Base-by-base conservation (phyloP, 495 filamentous ascomycete species). In the Aspergillus mulundensis region DNA sequence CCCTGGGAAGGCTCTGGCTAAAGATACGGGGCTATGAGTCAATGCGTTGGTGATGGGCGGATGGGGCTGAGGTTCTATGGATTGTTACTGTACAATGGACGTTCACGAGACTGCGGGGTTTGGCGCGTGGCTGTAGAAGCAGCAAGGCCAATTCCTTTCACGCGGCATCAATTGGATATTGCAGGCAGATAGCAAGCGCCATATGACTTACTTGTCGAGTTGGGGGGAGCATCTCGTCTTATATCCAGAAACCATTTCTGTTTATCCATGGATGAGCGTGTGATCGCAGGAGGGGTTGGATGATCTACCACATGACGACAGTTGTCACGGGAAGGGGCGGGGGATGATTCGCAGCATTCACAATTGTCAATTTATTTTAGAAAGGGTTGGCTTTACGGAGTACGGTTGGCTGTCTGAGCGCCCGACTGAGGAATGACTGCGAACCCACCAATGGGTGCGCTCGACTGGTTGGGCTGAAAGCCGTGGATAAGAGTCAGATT, bases 71-170 rank as follows among this genome's bases (percentile, higher is more conserved):
- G 38, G 50, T 30, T 48, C 54, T 54, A 56, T 50, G 40, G n/a
- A 40, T 45, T 53, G 49, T 25, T 50, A 59, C 23, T 57, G 46
- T 57, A 44, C 43, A 61, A 42, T 47, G 51, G 51, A 48, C 54
- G 59, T 57, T 61, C 59, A 64, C 56, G 49, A 53, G 58, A 64
- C 58, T 64, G 62, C 62, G 62, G 62, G 62, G 62, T 61, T 50
- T 57, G 50, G 59, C 56, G 62, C 59, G 59, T 65, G 62, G 62
- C 53, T 54, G 53, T 54, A 55, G 32, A 59, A 39, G 20, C 43
- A 51, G 23, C 32, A 18, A 57, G 2, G 32, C 25, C 42, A 53
- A 21, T 49, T 7, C 23, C 40, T 23, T 44, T 38, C 25, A 18
- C 24, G 12, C 19, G 32, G n/a, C 30, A 28, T 39, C 49, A 58